These are phyloP conservation scores for Dendrostoma leiphaemia DNA, from an alignment of 2,329 filamentous ascomycete species.

Conservation along the genomic window DNA sequence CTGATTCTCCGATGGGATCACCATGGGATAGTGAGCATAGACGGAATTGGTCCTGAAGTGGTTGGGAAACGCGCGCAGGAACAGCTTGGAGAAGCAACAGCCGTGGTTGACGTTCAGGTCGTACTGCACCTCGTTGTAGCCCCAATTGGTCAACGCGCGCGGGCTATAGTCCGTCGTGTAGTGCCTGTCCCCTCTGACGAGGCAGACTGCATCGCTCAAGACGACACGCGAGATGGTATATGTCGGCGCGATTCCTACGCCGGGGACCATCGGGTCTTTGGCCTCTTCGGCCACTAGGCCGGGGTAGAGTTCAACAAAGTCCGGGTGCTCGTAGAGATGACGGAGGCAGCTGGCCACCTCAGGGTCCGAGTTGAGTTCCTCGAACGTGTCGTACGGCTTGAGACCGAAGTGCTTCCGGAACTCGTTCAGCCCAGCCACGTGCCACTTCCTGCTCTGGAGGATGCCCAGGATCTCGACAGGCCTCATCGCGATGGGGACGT, in stretches of 20 bases:
- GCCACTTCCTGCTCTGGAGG: conserved; percentile 73
- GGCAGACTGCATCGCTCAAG: conserved; percentile 73
- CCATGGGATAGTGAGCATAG: conserved; percentile 77
- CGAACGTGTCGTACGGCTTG: conserved; percentile 72
- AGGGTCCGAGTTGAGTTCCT: conserved; percentile 79
- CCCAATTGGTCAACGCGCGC: conserved; percentile 78
- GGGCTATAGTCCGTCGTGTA: conserved; percentile 78
- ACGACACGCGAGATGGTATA: conserved; percentile 77
- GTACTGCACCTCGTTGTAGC: conserved; percentile 71
- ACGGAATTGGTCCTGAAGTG: conserved; percentile 77
- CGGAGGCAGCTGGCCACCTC: conserved; percentile 64
- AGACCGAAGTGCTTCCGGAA: conserved; percentile 81
- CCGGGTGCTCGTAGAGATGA: conserved; percentile 73
- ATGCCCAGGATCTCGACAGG: conserved; percentile 80
- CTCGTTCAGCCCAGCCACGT: conserved; percentile 76
- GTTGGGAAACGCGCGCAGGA: conserved; percentile 74
- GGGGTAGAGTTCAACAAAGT: conserved; percentile 78
- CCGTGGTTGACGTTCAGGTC: conserved; percentile 74
- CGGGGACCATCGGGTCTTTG: conserved; percentile 71
- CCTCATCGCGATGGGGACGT: conserved; percentile 71
- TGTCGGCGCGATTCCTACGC: conserved; percentile 71
- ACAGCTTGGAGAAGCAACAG: conserved; percentile 81
- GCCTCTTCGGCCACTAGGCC: conserved; percentile 74
- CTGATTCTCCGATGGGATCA: conserved; percentile 68
- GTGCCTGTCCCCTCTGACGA: conserved; percentile 75